Percentiles rank a stretch among this genome's conserved stretches.
These are phyloP conservation scores for Delonix regia DNA, from an alignment of 306 rosid species.

Conservation along the genomic window DNA sequence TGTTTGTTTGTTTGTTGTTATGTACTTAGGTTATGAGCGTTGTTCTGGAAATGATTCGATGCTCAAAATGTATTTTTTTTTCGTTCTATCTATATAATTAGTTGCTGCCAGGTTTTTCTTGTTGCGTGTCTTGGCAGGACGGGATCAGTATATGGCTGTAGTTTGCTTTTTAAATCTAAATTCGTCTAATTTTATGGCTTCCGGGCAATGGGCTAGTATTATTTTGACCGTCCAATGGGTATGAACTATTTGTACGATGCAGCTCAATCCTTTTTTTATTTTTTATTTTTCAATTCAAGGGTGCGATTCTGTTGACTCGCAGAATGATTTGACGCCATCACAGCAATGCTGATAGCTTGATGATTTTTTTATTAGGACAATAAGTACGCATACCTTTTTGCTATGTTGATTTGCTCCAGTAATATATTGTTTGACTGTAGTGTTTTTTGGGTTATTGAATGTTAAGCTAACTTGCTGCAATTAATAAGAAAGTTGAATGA, in stretches of 20 bases:
- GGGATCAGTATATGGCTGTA: neutral
- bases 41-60: neutral
- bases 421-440: neutral
- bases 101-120: conserved; percentile 3
- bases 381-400: neutral
- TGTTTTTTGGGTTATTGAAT: neutral
- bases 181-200: neutral
- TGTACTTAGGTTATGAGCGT: neutral
- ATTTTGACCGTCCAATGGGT: neutral
- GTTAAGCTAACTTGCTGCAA: neutral
- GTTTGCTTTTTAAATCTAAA: neutral
- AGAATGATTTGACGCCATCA: neutral
- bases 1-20: neutral
- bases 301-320: neutral
- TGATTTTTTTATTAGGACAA: neutral
- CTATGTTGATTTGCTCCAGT: neutral
- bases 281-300: neutral
- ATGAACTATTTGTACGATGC: neutral
- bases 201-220: neutral
- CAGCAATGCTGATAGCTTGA: neutral
- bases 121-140: neutral
- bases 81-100: neutral
- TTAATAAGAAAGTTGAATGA: neutral
- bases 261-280: neutral
- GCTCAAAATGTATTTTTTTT: neutral